phyloP scores from a whole-genome alignment of 2,329 filamentous ascomycete genomes.

The Aaosphaeria pasadenensis region DNA sequence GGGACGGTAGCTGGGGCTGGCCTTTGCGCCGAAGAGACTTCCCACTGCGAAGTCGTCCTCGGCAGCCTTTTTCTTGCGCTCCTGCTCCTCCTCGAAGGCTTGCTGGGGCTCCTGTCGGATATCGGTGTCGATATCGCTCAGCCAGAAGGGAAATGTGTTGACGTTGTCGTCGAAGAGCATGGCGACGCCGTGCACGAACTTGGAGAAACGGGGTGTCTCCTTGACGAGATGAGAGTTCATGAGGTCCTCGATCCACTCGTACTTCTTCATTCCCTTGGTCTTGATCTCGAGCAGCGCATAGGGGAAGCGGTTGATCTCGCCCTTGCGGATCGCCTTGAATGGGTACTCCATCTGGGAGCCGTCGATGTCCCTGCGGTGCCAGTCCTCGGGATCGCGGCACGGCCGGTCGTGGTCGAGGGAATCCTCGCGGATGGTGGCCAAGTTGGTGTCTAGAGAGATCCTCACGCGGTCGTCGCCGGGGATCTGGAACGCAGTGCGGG shows the following conservation, averaged over 20 bases:
- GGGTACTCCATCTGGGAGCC: constrained; percentile 78
- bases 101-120: constrained; percentile 89
- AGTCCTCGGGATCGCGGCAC: constrained; percentile 81
- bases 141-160: constrained; percentile 95
- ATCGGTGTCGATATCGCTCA: constrained; percentile 85
- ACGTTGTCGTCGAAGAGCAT: constrained; percentile 91
- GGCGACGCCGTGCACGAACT: constrained; percentile 92
- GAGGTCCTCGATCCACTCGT: constrained; percentile 85
- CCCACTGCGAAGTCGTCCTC: constrained; percentile 89
- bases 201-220: constrained; percentile 85
- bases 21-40: constrained; percentile 66
- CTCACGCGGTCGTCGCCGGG: constrained; percentile 86
- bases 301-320: constrained; percentile 87
- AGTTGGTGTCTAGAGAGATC: constrained; percentile 87
- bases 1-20: constrained; percentile 51
- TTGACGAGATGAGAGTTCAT: constrained; percentile 93
- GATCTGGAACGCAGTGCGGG: constrained; percentile 93
- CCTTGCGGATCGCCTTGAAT: constrained; percentile 82
- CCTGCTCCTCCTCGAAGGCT: constrained; percentile 89
- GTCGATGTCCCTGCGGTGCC: constrained; percentile 92
- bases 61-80: constrained; percentile 73
- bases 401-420: constrained; percentile 77
- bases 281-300: constrained; percentile 93
- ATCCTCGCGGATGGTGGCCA: constrained; percentile 79
- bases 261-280: constrained; percentile 66